phyloP scores from a whole-genome alignment of 176 grass and related monocot genomes.

The Zoysia japonica region DNA sequence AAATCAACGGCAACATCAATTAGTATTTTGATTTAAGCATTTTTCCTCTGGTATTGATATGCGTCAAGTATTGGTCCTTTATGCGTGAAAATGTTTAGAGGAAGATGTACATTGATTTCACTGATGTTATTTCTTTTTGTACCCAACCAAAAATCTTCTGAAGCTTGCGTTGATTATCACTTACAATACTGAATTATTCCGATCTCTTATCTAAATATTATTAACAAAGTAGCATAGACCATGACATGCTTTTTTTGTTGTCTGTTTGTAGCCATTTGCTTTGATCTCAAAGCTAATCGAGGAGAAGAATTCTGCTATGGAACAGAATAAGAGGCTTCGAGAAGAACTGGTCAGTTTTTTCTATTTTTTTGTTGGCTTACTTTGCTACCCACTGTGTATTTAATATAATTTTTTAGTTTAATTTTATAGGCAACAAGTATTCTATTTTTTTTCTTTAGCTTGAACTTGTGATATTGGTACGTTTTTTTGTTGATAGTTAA shows the following conservation, averaged over 20 bases:
- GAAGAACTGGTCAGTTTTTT: slow-evolving; percentile 72
- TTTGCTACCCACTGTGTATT: slow-evolving; percentile 16
- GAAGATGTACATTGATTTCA: slow-evolving; percentile 3
- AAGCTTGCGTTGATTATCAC: background rate
- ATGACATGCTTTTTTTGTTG: slow-evolving; percentile 18
- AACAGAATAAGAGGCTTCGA: slow-evolving; percentile 72
- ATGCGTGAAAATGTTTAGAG: background rate
- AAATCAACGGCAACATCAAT: too few relatives aligned
- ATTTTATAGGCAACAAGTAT: background rate
- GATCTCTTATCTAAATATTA: background rate
- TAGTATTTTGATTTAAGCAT: slow-evolving; percentile 23
- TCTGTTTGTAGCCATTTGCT: slow-evolving; percentile 46
- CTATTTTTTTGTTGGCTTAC: background rate
- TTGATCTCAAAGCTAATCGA: slow-evolving; percentile 70
- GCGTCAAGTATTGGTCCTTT: background rate
- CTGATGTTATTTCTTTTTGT: slow-evolving; percentile 5
- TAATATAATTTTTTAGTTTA: background rate
- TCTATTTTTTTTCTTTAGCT: background rate
- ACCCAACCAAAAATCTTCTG: background rate
- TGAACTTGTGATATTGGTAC: background rate
- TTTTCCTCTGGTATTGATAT: too few relatives aligned
- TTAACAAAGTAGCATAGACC: too few relatives aligned
- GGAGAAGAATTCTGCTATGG: slow-evolving; percentile 64
- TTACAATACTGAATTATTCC: background rate
- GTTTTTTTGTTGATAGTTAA: slow-evolving; percentile 3